phyloP scores from a whole-genome alignment of 371 early-diverging fungal species.

The Actinomortierella wolfii region DNA sequence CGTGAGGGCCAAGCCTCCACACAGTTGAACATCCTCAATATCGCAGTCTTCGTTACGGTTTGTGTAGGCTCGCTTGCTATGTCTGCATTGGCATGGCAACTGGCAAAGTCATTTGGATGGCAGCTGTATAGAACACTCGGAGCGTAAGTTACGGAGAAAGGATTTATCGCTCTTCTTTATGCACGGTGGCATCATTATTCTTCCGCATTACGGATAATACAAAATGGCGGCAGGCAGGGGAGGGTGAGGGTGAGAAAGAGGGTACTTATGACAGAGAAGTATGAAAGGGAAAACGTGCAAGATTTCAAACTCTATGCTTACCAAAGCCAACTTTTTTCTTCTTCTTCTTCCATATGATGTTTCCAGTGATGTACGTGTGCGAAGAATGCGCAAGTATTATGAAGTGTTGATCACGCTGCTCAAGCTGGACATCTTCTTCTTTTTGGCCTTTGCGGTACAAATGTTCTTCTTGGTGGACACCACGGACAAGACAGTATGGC shows the following conservation, averaged over 20 bases:
- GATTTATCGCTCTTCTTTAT: not conserved
- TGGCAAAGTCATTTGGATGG: conserved; percentile 39
- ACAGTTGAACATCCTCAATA: conserved; percentile 15
- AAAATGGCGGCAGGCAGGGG: not conserved
- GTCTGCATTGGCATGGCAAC: conserved; percentile 20
- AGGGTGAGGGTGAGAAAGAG: not conserved
- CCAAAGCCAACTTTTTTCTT: no score
- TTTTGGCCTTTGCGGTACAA: conserved; percentile 35
- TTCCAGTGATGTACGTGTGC: not conserved
- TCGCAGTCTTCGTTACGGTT: conserved; percentile 33
- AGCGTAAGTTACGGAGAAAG: conserved; percentile 28
- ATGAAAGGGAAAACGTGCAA: no score
- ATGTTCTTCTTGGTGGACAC: conserved; percentile 36
- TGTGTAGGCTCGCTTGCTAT: conserved; percentile 31
- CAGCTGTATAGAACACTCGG: conserved; percentile 41
- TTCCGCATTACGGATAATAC: not conserved
- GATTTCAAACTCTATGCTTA: no score
- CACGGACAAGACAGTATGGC: conserved; percentile 15
- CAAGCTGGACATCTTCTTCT: conserved; percentile 45
- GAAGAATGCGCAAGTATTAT: conserved; percentile 44
- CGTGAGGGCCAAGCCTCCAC: not conserved
- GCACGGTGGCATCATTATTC: not conserved
- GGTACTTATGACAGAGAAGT: not conserved
- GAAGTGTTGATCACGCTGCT: conserved; percentile 40
- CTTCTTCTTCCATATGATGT: not conserved